Evolutionary conservation across 768 basidiomycete species (phyloP), one percentile per base, ranked within the genome.

Genomic region (Cantharellus cinnabarinus): DNA sequence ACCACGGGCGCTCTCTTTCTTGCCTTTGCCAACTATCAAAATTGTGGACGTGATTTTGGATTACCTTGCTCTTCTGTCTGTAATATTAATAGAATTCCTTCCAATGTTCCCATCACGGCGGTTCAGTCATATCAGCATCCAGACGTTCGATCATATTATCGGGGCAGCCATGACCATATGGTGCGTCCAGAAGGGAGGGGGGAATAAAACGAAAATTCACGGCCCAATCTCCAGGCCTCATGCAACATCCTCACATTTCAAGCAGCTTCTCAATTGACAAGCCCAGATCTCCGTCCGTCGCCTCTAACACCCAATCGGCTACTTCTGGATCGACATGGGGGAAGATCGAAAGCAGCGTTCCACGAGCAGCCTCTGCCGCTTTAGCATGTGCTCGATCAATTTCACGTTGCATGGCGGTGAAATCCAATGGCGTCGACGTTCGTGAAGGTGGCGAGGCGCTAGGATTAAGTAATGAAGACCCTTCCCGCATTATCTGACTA

Each of bases 331-430:
- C 93, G 63, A 85, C 74, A 5, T 68, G 69, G 1, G 91, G 91
- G 76, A 97, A 97, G 62, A 94, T 94, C 70, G 93, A 89, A 59
- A 77, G 70, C 62, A 97, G 71, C 39, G 90, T 94, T 64, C 81
- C 81, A 59, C 75, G 72, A 56, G 87, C 76, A 2, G 85, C 86
- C 14, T 75, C 78, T 14, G 78, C 78, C 29, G 84, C 86, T 50
- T 81, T 76, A 60, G 81, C 80, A 64, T 86, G 81, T 29, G 85
- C 85, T 5, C 73, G 73, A 67, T 93, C 90, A 63, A 70, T 66
- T 42, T 66, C 68, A 83, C 89, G 76, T 78, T 67, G 64, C 7
- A 56, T 38, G 20, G 62, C 61, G 3, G 62, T 61, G 50, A 66
- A 62, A 41, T 67, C 64, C 15, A 64, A 14, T 54, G 52, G 35